Base-by-base conservation (phyloP, 2,329 filamentous ascomycete genomes). In the Lomentospora prolificans region DNA sequence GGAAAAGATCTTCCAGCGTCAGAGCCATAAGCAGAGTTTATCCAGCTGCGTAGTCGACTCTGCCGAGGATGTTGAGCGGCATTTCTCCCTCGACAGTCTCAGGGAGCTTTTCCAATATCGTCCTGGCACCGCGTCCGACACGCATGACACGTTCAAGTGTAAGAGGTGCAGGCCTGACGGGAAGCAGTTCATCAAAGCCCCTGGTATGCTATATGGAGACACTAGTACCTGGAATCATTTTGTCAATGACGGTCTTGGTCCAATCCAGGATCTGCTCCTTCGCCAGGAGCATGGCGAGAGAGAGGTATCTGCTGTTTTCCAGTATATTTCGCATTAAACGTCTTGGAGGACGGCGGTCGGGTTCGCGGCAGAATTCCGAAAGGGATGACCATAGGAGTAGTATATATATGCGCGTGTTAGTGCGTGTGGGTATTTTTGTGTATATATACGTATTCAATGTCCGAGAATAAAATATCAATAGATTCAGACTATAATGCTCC, bases 171-270 rank as follows among this genome's bases (percentile, higher is more conserved):
- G 87, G 64, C 85, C 89, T 1, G 89, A 95, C 64, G 92, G 92
- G 0, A 86, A 80, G 59, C 94, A 99, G 70, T 82, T 81, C 60
- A 81, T 96, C 65, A 97, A 96, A 69, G 90, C 92, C 1, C 88
- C 88, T 3, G 94, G 94, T 1, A 92, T 97, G 86, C 74, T 99
- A 58, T 99, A 99, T 66, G 94, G 94, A 54, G 94, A 99, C 66
- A 97, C 94, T 22, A 97, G 90, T 71, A 92, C 90, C n/a, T 99
- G 94, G 94, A 99, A 99, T 65, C 94, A 99, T 70, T 95, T 96
- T 71, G 81, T 87, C 46, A 96, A 96, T 64, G 81, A 85, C 3
- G 85, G 82, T 0, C 71, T 99, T 65, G 80, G 82, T 60, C 79
- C 81, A 58, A 99, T 99, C 58, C 92, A 99, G 69, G 94, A 99